Evolutionary conservation across 306 rosid species (phyloP), one percentile per base, ranked within the genome.

Genomic region (Echinosophora koreensis): DNA sequence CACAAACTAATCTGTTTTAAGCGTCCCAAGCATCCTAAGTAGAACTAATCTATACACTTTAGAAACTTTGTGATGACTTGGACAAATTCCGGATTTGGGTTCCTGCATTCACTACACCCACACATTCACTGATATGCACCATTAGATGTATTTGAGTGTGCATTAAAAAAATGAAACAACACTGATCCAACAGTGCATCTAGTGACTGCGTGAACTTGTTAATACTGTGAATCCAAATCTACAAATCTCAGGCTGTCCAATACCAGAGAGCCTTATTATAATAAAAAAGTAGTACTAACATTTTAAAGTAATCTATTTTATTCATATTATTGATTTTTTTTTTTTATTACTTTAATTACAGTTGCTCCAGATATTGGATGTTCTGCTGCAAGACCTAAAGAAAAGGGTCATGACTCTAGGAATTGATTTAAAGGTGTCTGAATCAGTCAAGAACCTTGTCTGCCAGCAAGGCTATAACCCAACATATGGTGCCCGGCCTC

Each of bases 401-500:
- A 83, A 84, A 54, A 87, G 95, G 86, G 85, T 87, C 0, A 56
- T 50, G 39, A 75, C 90, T 64, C 85, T 81, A 6, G 96, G 96
- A 66, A 65, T 95, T 28, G 80, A 84, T 66, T 41, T 92, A 64
- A 86, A 84, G 73, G 90, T 95, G 38, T 92, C 97, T 57, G 97
- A 92, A 64, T 82, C 96, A 10, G 79, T 95, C 4, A 88, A 86
- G 85, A 78, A 84, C 50, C 86, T 89, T 47, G 84, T 90, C 11
- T 89, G 94, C 63, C 71, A 83, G 57, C 83, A 80, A 82, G 98
- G 97, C 6, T 95, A 92, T 77, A 81, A 89, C 84, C 73, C 82
- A 56, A 74, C 69, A 54, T 92, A 90, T 70, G 98, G 98, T 44
- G 98, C 97, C 15, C 84, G 98, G n/a, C 88, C 91, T 61, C 80